A percentile compares a stretch with the other conserved stretches of the same genome.
phyloP scores from a whole-genome alignment of 2,329 filamentous ascomycete genomes.

The Emergomyces africanus region DNA sequence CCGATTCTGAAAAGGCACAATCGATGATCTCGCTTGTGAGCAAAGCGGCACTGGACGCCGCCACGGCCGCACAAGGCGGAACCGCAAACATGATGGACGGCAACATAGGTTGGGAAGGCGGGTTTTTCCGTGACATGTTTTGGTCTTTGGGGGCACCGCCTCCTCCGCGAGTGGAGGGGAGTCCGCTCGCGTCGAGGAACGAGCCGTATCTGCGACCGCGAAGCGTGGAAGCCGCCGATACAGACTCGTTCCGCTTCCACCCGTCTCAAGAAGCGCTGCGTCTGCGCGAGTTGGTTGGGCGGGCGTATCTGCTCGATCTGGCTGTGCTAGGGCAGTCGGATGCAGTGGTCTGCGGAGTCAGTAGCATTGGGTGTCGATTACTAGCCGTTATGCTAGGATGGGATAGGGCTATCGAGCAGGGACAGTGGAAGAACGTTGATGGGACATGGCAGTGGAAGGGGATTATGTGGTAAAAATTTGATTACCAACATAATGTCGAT shows the following conservation, averaged over 20 bases:
- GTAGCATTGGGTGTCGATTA: conserved; percentile 50
- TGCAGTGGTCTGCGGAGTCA: conserved; percentile 63
- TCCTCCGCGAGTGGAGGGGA: conserved; percentile 24
- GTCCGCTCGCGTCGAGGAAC: conserved; percentile 14
- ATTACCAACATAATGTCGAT: not conserved
- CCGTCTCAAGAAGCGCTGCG: conserved; percentile 40
- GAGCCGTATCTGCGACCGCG: conserved; percentile 6
- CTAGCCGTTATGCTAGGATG: conserved; percentile 80
- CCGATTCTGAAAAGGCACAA: conserved; percentile 48
- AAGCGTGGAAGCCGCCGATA: not conserved
- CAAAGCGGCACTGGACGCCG: conserved; percentile 46
- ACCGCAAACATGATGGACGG: conserved; percentile 43
- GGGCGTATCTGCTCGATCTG: conserved; percentile 73
- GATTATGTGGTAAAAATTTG: conserved; percentile 16
- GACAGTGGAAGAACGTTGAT: conserved; percentile 69
- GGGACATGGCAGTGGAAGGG: conserved; percentile 51
- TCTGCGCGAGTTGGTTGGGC: conserved; percentile 59
- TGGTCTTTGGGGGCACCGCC: conserved; percentile 56
- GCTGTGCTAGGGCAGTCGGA: conserved; percentile 59
- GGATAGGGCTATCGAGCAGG: conserved; percentile 48
- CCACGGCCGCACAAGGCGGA: conserved; percentile 2
- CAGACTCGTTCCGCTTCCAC: conserved; percentile 13
- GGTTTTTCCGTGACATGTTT: conserved; percentile 72
- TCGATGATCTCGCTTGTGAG: conserved; percentile 65
- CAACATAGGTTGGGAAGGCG: conserved; percentile 74